A percentile compares a stretch with the other conserved stretches of the same genome.
phyloP scores from a whole-genome alignment of 805 yeast genomes.

The Ogataea polymorpha region DNA sequence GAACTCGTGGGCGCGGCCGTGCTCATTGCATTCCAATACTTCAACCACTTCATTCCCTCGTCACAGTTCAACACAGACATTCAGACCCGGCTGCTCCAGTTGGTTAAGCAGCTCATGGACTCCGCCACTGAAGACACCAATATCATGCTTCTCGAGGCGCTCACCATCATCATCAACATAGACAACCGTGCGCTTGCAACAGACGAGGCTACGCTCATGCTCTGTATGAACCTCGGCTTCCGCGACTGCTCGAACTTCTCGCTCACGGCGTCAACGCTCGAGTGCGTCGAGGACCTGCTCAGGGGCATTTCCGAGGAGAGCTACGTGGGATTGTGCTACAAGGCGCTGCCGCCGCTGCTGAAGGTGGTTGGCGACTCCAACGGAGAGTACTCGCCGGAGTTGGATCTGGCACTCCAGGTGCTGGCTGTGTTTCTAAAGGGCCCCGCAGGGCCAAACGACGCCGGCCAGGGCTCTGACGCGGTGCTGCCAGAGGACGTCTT shows the following conservation, averaged over 20 bases:
- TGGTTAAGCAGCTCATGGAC: constrained; percentile 45
- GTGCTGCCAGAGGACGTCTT: constrained; percentile 33
- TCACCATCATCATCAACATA: constrained; percentile 55
- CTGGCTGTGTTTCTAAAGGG: constrained; percentile 49
- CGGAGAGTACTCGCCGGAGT: constrained; percentile 57
- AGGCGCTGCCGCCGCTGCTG: constrained; percentile 51
- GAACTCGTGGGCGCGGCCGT: constrained; percentile 26
- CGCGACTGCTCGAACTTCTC: constrained; percentile 76
- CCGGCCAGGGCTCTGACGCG: too few relatives aligned
- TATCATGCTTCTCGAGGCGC: constrained; percentile 65
- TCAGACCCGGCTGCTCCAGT: constrained; percentile 29
- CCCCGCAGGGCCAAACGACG: constrained; percentile 25
- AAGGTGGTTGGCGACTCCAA: constrained; percentile 35
- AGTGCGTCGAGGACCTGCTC: constrained; percentile 63
- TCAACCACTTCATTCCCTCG: constrained; percentile 24
- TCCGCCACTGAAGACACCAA: constrained; percentile 81
- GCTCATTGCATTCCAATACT: constrained; percentile 51
- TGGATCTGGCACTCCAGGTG: constrained; percentile 56
- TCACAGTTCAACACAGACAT: constrained; percentile 23
- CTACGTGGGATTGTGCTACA: constrained; percentile 47
- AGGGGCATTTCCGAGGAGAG: constrained; percentile 40
- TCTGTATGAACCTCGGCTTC: constrained; percentile 62
- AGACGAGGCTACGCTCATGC: constrained; percentile 40
- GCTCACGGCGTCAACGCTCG: constrained; percentile 62
- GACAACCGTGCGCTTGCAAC: constrained; percentile 35